Percentiles rank a stretch among this genome's conserved stretches.
Evolutionary conservation across 495 filamentous ascomycete genomes (phyloP).

Genomic region (Talaromyces thailandensis): DNA sequence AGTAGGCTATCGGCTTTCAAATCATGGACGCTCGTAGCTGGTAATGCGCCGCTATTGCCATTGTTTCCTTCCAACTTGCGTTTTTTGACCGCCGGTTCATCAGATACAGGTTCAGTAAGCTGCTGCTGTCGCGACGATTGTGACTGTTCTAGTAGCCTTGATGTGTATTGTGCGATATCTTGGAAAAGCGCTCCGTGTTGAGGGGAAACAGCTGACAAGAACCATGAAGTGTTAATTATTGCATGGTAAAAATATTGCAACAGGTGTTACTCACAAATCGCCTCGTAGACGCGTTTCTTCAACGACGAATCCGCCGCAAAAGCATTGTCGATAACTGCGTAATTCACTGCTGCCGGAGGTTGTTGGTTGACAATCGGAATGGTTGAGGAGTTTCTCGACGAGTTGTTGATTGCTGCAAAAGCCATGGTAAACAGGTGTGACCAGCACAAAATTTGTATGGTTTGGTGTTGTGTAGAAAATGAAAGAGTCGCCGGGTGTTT

Average conservation of each 20-base stretch:
- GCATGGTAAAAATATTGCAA: neutral
- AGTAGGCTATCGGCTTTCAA: constrained; percentile 29
- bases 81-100: constrained; percentile 42
- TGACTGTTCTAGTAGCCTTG: constrained; percentile 29
- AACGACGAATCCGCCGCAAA: constrained; percentile 35
- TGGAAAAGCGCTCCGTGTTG: constrained; percentile 34
- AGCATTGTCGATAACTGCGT: constrained; percentile 33
- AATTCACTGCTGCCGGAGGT: constrained; percentile 9
- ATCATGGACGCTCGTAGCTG: constrained; percentile 26
- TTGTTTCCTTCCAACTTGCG: constrained; percentile 38
- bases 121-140: constrained; percentile 13
- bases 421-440: constrained; percentile 21
- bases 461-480: neutral
- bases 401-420: constrained; percentile 39
- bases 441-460: neutral
- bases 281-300: constrained; percentile 40
- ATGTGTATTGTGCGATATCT: constrained; percentile 41
- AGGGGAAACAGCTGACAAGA: constrained; percentile 23
- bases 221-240: constrained; percentile 7
- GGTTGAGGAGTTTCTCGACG: constrained; percentile 6
- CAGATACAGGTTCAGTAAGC: constrained; percentile 15
- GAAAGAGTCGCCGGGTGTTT: neutral
- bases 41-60: constrained; percentile 9
- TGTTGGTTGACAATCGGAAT: constrained; percentile 5
- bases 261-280: constrained; percentile 29